Base-by-base conservation (phyloP, 805 yeast genomes). In the Hanseniaspora lachancei region DNA sequence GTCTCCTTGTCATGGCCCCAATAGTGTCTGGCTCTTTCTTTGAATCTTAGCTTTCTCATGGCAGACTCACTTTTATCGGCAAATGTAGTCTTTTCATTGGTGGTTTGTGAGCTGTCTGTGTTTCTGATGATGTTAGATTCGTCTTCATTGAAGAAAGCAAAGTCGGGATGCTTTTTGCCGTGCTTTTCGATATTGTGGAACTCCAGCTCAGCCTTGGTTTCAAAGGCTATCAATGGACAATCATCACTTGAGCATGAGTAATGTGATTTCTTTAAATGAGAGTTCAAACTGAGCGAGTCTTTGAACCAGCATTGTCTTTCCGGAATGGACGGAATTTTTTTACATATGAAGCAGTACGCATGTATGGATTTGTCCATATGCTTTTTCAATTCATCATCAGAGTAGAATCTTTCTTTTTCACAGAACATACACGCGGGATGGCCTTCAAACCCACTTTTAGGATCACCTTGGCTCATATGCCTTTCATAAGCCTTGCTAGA, bases 181-280 rank as follows among this genome's bases (percentile, higher is more conserved):
- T 93, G 99, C 62, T 84, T 91, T 60, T 80, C 78, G 48, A 88
- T 69, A 81, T 88, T 82, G 68, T 93, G 98, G 1, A 95, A 89
- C 55, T 85, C 83, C 54, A 93, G 73, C 61, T 89, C 97, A 55
- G 89, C 68, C 54, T 86, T 93, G 59, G 88, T 91, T 23, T 82
- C 77, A 66, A 93, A 93, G 1, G 91, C 98, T 23, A 93, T 93
- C 70, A 93, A 91, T 66, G 86, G 86, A 70, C 99, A 93, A 13
- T 77, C 63, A 49, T 79, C 86, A 20, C 85, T 84, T 35, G 77
- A 74, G 70, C 99, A 93, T 16, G 81, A 80, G 67, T 73, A 87
- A 68, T 93, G 99, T 43, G 76, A 80, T 4, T 64, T 67, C 61
- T 72, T 74, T 68, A 93, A 93, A 72, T 93, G 99, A 16, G 72